phyloP scores from a whole-genome alignment of 2,329 filamentous ascomycete species.

The Xylariaceae sp. region DNA sequence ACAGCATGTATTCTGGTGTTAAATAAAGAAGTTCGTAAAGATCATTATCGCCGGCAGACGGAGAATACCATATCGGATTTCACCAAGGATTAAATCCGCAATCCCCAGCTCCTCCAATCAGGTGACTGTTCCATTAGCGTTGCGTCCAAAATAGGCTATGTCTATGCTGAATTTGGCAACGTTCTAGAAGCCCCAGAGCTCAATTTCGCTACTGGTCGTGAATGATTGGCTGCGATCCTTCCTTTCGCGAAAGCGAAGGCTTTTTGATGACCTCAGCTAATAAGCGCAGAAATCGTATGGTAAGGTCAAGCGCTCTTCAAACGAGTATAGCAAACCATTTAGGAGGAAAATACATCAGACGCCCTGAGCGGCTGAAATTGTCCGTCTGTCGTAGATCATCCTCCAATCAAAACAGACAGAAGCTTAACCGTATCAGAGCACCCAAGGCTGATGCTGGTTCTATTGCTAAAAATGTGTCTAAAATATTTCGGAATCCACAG shows the following conservation, averaged over 20 bases:
- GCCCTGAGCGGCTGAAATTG: slow-evolving; percentile 14
- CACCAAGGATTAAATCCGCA: slow-evolving; percentile 1
- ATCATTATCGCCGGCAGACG: neutral
- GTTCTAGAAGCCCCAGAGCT: slow-evolving; percentile 2
- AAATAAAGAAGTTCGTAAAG: no score
- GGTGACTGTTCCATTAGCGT: no score
- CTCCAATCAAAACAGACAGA: slow-evolving; percentile 1
- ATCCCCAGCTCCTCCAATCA: neutral
- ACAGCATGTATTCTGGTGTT: no score
- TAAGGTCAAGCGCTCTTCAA: neutral
- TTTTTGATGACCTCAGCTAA: slow-evolving; percentile 13
- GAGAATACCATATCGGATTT: neutral
- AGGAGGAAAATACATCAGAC: neutral
- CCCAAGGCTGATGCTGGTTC: no score
- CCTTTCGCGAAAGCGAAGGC: slow-evolving; percentile 1
- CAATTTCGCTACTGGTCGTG: slow-evolving; percentile 1
- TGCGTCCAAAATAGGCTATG: neutral
- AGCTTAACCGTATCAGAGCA: neutral
- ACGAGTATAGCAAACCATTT: neutral
- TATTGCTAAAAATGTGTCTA: neutral
- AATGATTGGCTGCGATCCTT: slow-evolving; percentile 8
- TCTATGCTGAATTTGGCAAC: slow-evolving; percentile 10
- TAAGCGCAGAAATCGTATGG: neutral
- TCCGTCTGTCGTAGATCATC: neutral
- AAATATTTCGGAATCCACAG: neutral